Conservation (phyloP, 208 protist species). For the Trypanosoma rangeli region DNA sequence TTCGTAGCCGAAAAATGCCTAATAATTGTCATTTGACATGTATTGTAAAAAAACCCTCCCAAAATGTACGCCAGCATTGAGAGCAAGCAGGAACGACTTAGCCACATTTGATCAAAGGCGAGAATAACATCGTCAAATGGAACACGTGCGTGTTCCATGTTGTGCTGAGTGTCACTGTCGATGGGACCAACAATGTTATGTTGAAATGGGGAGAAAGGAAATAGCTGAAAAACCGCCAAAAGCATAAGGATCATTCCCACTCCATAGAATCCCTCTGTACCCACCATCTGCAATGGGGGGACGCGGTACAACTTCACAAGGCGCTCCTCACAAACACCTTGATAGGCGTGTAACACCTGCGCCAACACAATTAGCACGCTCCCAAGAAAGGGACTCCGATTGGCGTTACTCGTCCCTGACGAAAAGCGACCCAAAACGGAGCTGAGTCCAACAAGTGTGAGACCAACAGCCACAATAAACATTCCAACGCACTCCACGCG, state of each 20-base stretch:
- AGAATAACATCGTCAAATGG: conserved; percentile 71
- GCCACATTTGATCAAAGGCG: conserved; percentile 55
- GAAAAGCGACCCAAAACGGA: conserved; percentile 28
- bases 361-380: conserved; percentile 79
- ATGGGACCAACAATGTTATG: conserved; percentile 38
- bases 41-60: conserved; percentile 65
- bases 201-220: conserved; percentile 49
- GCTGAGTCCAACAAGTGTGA: conserved; percentile 74
- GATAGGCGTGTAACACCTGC: conserved; percentile 87
- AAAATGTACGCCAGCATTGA: conserved; percentile 49
- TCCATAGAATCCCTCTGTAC: conserved; percentile 89
- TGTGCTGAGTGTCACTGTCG: conserved; percentile 12
- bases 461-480: conserved; percentile 44
- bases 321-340: conserved; percentile 90
- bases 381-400: conserved; percentile 53
- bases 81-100: conserved; percentile 41
- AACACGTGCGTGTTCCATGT: conserved; percentile 21
- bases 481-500: conserved; percentile 75
- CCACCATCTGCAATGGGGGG: conserved; percentile 85
- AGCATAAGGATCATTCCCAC: conserved; percentile 67
- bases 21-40: conserved; percentile 61
- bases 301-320: conserved; percentile 70
- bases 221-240: conserved; percentile 68
- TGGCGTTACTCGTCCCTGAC: not conserved
- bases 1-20: conserved; percentile 70